Base-by-base conservation (phyloP, 148 eudicot genomes). In the Camellia granthamiana region DNA sequence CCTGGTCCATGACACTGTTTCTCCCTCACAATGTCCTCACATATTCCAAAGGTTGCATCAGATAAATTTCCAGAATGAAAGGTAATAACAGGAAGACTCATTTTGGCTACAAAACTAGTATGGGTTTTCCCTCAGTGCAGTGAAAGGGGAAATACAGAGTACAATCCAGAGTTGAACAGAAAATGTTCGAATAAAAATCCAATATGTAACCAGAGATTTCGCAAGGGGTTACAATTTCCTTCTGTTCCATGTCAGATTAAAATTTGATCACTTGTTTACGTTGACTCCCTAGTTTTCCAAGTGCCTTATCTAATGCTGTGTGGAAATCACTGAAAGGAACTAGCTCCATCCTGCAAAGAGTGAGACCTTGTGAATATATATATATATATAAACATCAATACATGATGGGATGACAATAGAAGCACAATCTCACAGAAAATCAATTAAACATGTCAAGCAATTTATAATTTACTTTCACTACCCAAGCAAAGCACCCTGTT, bases 191-290 rank as follows among this genome's bases (percentile, higher is more conserved):
- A n/a, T 4, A 60, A n/a, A n/a, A 60, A 18, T 58, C 61, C 10
- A 43, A 55, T 1, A 74, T 14, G 41, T 38, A 30, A 56, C 47
- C 64, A 56, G 51, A 18, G 51, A 56, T 18, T 41, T 59, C 38
- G 23, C 4, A 51, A 8, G 56, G 3, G 56, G 5, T 38, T 0
- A 68, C 74, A 56, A 16, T 6, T 9, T 41, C 4, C 23, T n/a
- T 16, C 18, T 1, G 19, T 72, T 41, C 59, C 77, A 5, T 69
- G 47, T 55, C 52, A 44, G 77, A 51, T 82, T 85, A 87, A 75
- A 86, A 91, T 55, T 77, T 84, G 75, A 91, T 84, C 65, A 91
- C 89, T 87, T 91, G 92, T 82, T 91, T 89, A 12, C 90, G 90
- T 38, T 81, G 89, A 81, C 90, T 91, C 46, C 94, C 94, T 55